Conservation (phyloP, 208 protist species). For the Wallacemonas collosoma region DNA sequence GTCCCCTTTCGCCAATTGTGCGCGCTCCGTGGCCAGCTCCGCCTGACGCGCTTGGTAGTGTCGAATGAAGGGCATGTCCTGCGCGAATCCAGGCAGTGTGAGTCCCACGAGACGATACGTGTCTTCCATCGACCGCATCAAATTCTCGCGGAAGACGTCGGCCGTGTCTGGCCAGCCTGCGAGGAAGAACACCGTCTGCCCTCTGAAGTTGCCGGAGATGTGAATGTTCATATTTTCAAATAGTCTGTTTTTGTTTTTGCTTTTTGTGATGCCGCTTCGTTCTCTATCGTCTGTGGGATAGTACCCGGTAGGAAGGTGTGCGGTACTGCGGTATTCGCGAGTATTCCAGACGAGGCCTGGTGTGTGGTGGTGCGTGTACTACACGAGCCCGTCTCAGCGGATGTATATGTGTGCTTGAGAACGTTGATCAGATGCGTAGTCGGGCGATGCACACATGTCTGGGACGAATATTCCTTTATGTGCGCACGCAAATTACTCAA, state of each 20-base stretch:
- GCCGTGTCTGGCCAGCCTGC: slow-evolving; percentile 77
- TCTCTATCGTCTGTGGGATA: no score
- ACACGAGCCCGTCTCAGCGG: no score
- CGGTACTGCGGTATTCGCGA: no score
- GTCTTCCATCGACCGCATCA: slow-evolving; percentile 47
- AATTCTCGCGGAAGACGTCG: slow-evolving; percentile 74
- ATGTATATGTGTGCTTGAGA: no score
- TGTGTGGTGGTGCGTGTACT: no score
- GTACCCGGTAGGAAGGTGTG: no score
- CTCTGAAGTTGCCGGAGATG: slow-evolving; percentile 72
- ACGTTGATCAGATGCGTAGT: no score
- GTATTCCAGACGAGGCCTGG: no score
- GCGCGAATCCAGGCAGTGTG: slow-evolving; percentile 64
- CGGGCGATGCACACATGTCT: no score
- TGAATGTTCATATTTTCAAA: slow-evolving; percentile 64
- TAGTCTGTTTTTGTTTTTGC: background rate
- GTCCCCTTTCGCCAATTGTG: slow-evolving; percentile 12
- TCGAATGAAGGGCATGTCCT: slow-evolving; percentile 43
- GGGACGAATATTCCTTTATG: no score
- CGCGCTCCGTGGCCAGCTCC: slow-evolving; percentile 1
- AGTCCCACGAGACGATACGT: slow-evolving; percentile 73
- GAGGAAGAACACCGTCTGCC: slow-evolving; percentile 71
- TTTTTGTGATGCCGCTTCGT: no score
- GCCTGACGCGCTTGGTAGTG: slow-evolving; percentile 8
- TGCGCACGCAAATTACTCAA: no score